Evolutionary conservation across 192 early-diverging fungal genomes (phyloP).

Genomic region (Neocallimastix lanati): DNA sequence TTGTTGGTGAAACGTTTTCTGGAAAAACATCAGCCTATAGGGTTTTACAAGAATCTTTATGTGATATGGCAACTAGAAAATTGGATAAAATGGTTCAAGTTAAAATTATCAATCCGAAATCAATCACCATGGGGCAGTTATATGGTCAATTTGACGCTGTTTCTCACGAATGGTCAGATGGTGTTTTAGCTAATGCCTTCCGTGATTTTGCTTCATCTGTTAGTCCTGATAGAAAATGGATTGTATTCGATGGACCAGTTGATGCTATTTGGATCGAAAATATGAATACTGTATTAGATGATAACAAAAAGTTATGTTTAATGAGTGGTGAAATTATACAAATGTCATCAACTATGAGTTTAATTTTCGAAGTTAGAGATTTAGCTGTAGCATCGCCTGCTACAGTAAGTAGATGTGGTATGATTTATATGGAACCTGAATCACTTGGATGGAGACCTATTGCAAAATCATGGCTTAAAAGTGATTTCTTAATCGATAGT

Average conservation of each 20-base stretch:
- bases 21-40: constrained; percentile 33
- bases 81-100: constrained; percentile 22
- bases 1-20: constrained; percentile 33
- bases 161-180: constrained; percentile 44
- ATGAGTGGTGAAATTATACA: constrained; percentile 45
- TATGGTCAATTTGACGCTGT: constrained; percentile 41
- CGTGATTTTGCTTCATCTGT: constrained; percentile 29
- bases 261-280: constrained; percentile 49
- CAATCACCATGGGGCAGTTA: constrained; percentile 43
- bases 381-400: constrained; percentile 39
- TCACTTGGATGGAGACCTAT: constrained; percentile 31
- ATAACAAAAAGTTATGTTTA: constrained; percentile 37
- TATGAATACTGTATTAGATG: constrained; percentile 43
- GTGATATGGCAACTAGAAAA: constrained; percentile 22
- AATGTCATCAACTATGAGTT: constrained; percentile 35
- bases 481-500: constrained; percentile 11
- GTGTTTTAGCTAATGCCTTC: constrained; percentile 32
- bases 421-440: constrained; percentile 41
- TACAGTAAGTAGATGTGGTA: constrained; percentile 45
- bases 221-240: constrained; percentile 38
- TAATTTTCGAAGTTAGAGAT: constrained; percentile 42
- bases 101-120: constrained; percentile 31
- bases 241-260: constrained; percentile 43
- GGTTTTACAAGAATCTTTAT: constrained; percentile 26
- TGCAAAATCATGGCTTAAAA: constrained; percentile 31